A percentile compares a stretch with the other conserved stretches of the same genome.
Conservation (phyloP, 768 basidiomycete genomes). For the Pleurotus platypus region DNA sequence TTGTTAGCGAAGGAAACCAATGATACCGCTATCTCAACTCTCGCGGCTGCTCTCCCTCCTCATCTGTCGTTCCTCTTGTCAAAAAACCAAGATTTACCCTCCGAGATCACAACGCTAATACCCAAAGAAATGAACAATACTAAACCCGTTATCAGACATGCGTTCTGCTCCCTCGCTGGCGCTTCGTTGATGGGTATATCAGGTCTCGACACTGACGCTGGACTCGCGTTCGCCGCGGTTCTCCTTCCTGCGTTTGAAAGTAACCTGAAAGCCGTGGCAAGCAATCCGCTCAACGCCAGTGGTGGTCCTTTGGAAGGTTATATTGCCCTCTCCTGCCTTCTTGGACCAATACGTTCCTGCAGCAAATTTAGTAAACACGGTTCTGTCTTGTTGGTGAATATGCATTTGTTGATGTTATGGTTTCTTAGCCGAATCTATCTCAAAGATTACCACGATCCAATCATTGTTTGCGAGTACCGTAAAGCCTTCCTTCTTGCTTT, state of each 20-base stretch:
- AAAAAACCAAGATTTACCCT: constrained; percentile 33
- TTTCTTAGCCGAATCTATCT: constrained; percentile 38
- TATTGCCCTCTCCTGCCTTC: constrained; percentile 63
- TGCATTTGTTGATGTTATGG: constrained; percentile 8
- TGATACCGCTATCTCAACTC: constrained; percentile 54
- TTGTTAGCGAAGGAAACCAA: constrained; percentile 73
- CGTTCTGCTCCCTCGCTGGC: constrained; percentile 64
- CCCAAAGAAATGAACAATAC: constrained; percentile 68
- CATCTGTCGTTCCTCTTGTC: constrained; percentile 60
- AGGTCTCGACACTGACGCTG: constrained; percentile 36
- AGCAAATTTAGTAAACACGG: constrained; percentile 20
- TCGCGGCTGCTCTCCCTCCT: constrained; percentile 49
- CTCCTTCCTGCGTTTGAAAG: constrained; percentile 64
- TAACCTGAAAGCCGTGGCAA: constrained; percentile 60
- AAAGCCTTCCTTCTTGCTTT: constrained; percentile 84
- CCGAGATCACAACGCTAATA: constrained; percentile 45
- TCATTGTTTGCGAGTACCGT: constrained; percentile 42
- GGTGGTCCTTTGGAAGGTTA: constrained; percentile 84
- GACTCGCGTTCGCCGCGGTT: constrained; percentile 47
- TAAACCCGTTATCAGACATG: constrained; percentile 59
- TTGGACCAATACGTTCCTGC: constrained; percentile 54
- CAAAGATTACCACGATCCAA: constrained; percentile 44
- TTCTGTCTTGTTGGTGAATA: constrained; percentile 11
- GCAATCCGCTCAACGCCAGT: constrained; percentile 54
- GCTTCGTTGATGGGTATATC: constrained; percentile 48